phyloP scores from a whole-genome alignment of 495 filamentous ascomycete species.

The Penicillium robsamsonii region DNA sequence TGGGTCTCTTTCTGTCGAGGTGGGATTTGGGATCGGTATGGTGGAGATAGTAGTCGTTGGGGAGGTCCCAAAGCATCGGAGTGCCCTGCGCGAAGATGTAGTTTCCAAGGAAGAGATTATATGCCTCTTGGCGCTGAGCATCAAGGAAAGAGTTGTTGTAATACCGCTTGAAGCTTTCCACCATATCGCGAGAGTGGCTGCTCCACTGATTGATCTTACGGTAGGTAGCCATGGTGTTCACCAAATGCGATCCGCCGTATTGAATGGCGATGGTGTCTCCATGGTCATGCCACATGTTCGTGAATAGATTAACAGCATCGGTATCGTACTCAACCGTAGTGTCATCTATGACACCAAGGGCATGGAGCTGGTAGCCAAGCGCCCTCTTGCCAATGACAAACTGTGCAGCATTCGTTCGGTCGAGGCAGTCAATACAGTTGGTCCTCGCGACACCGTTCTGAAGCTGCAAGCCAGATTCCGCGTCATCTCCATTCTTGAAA shows the following conservation, averaged over 20 bases:
- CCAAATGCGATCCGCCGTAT: conserved; percentile 94
- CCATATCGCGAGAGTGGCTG: conserved; percentile 95
- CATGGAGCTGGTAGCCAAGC: conserved; percentile 87
- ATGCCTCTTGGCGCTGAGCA: conserved; percentile 93
- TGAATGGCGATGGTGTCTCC: conserved; percentile 97
- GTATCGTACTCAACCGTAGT: conserved; percentile 88
- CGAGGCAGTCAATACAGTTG: conserved; percentile 96
- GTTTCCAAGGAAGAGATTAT: conserved; percentile 96
- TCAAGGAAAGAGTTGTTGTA: conserved; percentile 99
- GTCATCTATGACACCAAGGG: conserved; percentile 79
- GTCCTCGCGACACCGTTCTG: conserved; percentile 94
- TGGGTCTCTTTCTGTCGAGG: conserved; percentile 60
- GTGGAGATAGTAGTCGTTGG: conserved; percentile 95
- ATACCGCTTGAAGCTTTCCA: conserved; percentile 98
- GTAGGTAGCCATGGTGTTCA: conserved; percentile 99
- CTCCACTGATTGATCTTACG: conserved; percentile 99
- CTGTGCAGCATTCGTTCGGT: conserved; percentile 94
- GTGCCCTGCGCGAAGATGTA: conserved; percentile 89
- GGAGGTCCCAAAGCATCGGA: conserved; percentile 96
- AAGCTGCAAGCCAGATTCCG: conserved; percentile 59
- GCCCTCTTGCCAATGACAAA: conserved; percentile 98
- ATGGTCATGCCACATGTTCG: conserved; percentile 93
- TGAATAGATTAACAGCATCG: conserved; percentile 92
- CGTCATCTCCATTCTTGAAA: conserved; percentile 83
- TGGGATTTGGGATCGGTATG: conserved; percentile 77